Evolutionary conservation across 2,329 filamentous ascomycete genomes (phyloP).

Genomic region (Phymatotrichopsis omnivora): DNA sequence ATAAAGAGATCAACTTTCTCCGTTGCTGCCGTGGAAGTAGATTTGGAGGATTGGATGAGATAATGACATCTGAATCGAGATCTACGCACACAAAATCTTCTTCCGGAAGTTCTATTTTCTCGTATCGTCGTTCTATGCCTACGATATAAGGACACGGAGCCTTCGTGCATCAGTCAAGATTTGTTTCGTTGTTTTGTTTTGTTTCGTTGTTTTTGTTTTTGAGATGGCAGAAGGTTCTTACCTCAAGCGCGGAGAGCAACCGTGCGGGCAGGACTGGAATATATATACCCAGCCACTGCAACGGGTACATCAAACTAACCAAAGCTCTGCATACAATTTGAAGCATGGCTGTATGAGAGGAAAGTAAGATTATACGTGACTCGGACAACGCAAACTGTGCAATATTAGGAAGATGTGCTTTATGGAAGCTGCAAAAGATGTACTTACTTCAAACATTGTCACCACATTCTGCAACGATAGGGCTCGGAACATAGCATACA

Average conservation of each 20-base stretch:
- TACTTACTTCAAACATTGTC: conserved; percentile 61
- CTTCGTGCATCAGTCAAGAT: too few species aligned
- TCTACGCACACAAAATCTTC: conserved; percentile 95
- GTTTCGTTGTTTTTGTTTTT: not conserved
- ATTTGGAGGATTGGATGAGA: conserved; percentile 68
- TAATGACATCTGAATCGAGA: conserved; percentile 80
- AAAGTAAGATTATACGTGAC: conserved; percentile 90
- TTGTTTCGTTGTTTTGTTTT: not conserved
- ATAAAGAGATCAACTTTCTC: conserved; percentile 74
- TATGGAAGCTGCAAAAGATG: not conserved
- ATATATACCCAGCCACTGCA: conserved; percentile 89
- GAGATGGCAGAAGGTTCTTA: conserved; percentile 2
- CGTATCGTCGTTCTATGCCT: conserved; percentile 86
- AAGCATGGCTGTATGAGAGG: conserved; percentile 92
- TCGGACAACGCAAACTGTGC: conserved; percentile 69
- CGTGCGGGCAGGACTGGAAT: conserved; percentile 84
- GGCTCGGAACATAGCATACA: conserved; percentile 85
- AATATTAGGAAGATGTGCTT: conserved; percentile 2
- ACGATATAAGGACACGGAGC: conserved; percentile 96
- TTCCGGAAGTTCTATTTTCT: conserved; percentile 73
- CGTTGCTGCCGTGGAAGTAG: conserved; percentile 78
- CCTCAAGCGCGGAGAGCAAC: conserved; percentile 69
- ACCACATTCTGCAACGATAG: conserved; percentile 88
- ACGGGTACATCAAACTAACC: conserved; percentile 71
- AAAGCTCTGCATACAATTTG: conserved; percentile 87